phyloP scores from a whole-genome alignment of 768 basidiomycete genomes.

The Fomitopsis pulvina region DNA sequence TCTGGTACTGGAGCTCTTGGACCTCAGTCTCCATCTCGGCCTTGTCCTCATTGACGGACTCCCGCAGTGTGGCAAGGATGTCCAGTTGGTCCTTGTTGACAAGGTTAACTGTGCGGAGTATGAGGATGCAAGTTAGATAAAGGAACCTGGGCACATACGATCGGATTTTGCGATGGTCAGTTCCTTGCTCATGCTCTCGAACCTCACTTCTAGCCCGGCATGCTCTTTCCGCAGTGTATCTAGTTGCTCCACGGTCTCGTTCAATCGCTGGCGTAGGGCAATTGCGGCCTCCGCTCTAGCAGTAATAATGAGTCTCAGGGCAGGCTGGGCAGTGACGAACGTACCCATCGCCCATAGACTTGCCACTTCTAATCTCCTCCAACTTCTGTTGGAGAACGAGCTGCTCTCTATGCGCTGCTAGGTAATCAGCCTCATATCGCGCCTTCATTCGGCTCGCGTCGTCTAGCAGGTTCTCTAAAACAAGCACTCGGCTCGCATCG shows the following conservation, averaged over 20 bases:
- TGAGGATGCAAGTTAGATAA: constrained; percentile 4
- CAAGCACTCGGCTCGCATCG: constrained; percentile 69
- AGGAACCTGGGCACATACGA: constrained; percentile 38
- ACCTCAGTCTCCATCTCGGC: constrained; percentile 64
- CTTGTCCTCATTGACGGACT: constrained; percentile 88
- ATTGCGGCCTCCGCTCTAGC: constrained; percentile 78
- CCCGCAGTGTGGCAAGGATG: constrained; percentile 77
- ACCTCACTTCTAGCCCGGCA: constrained; percentile 64
- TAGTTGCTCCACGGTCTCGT: constrained; percentile 80
- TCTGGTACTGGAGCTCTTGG: constrained; percentile 53
- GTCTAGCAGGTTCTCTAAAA: constrained; percentile 87
- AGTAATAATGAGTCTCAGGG: neutral
- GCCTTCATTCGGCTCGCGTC: constrained; percentile 89
- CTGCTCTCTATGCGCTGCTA: constrained; percentile 78
- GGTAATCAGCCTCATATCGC: constrained; percentile 83
- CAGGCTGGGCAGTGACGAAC: constrained; percentile 12
- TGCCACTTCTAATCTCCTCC: constrained; percentile 88
- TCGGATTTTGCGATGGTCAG: constrained; percentile 83
- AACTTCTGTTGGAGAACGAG: constrained; percentile 73
- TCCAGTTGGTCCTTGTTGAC: constrained; percentile 93
- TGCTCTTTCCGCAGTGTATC: constrained; percentile 65
- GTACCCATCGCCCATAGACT: constrained; percentile 75
- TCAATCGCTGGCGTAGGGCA: constrained; percentile 79
- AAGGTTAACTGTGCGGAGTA: constrained; percentile 58
- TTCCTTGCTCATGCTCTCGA: constrained; percentile 55